A percentile compares a stretch with the other conserved stretches of the same genome.
phyloP scores from a whole-genome alignment of 495 filamentous ascomycete genomes.

The Aspergillus campestris region DNA sequence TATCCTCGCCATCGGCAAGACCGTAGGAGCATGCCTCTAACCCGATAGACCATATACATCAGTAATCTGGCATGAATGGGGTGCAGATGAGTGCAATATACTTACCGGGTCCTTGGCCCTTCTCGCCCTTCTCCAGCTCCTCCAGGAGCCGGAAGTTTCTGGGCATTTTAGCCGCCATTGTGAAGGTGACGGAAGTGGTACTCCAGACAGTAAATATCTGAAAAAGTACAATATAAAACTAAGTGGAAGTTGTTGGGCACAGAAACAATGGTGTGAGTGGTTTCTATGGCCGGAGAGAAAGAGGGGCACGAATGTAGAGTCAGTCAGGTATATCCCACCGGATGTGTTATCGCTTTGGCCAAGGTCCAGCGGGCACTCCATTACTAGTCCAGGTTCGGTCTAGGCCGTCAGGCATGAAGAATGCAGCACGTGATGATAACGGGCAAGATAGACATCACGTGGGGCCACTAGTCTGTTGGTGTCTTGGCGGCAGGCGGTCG shows the following conservation, averaged over 20 bases:
- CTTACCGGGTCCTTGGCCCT: slow-evolving; percentile 85
- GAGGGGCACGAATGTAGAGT: slow-evolving; percentile 12
- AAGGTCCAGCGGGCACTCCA: no score
- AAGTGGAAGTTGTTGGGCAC: neutral
- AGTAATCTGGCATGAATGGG: neutral
- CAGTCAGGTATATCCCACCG: slow-evolving; percentile 8
- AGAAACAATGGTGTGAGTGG: slow-evolving; percentile 13
- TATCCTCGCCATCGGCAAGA: slow-evolving; percentile 86
- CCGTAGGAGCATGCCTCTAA: slow-evolving; percentile 95
- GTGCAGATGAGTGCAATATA: neutral
- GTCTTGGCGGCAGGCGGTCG: slow-evolving; percentile 18
- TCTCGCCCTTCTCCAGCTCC: slow-evolving; percentile 98
- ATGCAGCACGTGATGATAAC: slow-evolving; percentile 18
- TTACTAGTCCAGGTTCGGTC: no score
- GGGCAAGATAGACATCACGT: slow-evolving; percentile 20
- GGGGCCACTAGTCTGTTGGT: slow-evolving; percentile 22
- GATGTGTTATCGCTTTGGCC: no score
- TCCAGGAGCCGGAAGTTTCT: slow-evolving; percentile 93
- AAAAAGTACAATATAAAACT: neutral
- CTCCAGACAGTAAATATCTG: neutral
- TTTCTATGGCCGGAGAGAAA: slow-evolving; percentile 14
- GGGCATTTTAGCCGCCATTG: slow-evolving; percentile 77
- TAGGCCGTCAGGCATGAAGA: neutral
- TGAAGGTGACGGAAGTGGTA: slow-evolving; percentile 10
- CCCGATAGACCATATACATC: slow-evolving; percentile 10